Evolutionary conservation across 257 asterid genomes (phyloP).

Genomic region (Ehretia macrophylla): DNA sequence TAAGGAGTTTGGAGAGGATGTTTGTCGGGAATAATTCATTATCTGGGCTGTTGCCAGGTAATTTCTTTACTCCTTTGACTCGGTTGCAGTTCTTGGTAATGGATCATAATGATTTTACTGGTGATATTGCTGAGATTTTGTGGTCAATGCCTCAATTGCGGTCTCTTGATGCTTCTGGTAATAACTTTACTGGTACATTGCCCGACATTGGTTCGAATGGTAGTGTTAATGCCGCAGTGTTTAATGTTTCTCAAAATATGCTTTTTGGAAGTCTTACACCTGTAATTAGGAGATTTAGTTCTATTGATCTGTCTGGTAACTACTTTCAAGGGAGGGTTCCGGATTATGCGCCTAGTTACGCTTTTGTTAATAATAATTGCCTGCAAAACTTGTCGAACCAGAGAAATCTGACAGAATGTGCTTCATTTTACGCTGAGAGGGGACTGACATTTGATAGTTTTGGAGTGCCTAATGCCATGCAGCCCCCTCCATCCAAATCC

Average conservation of each 20-base stretch:
- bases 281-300: slow-evolving; percentile 43
- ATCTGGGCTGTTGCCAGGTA: slow-evolving; percentile 52
- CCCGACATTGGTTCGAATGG: slow-evolving; percentile 36
- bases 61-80: slow-evolving; percentile 44
- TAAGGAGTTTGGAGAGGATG: slow-evolving; percentile 57
- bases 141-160: slow-evolving; percentile 72
- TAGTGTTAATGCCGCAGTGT: slow-evolving; percentile 32
- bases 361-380: slow-evolving; percentile 48
- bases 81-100: slow-evolving; percentile 48
- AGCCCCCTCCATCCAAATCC: slow-evolving; percentile 43
- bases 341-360: slow-evolving; percentile 40
- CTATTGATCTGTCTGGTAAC: slow-evolving; percentile 61
- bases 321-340: slow-evolving; percentile 78
- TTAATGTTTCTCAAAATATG: slow-evolving; percentile 61
- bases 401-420: slow-evolving; percentile 56
- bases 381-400: slow-evolving; percentile 51
- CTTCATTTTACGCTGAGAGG: slow-evolving; percentile 60
- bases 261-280: slow-evolving; percentile 72
- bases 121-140: slow-evolving; percentile 44
- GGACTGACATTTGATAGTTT: slow-evolving; percentile 73
- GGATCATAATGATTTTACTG: slow-evolving; percentile 47
- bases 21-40: slow-evolving; percentile 43
- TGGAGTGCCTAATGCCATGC: slow-evolving; percentile 49
- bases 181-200: slow-evolving; percentile 71
- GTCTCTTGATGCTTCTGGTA: slow-evolving; percentile 60